Base-by-base conservation (phyloP, 2,329 filamentous ascomycete species). In the Exophiala calicioides region DNA sequence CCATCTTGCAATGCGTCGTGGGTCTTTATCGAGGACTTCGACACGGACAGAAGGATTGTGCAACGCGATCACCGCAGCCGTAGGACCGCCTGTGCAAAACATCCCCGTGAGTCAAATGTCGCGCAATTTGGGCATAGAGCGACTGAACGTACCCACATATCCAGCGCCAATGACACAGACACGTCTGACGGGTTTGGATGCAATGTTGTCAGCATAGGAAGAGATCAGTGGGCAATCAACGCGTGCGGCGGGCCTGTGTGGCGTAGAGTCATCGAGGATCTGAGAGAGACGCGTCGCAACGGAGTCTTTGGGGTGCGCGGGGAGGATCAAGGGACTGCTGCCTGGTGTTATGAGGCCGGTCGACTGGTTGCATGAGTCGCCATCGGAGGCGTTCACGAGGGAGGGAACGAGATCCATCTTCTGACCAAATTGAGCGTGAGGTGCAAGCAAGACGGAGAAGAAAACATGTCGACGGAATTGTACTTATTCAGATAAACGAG, bases 101-200 rank as follows among this genome's bases (percentile, higher is more conserved):
- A 44, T 9, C 2, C 20, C 21, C 16, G 23, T 29, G 36, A 38
- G 29, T 24, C 26, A 26, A 27, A 36, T 18, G 30, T 42, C 18
- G n/a, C 30, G 30, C 30, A n/a, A n/a, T n/a, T 13, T 35, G 24
- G 15, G 5, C 21, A 15, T 7, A 19, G 21, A 15, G 13, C 12
- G 29, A 30, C 73, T 12, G 24, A 36, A 39, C 82, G 60, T 74
- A 87, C 82, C 84, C 55, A 88, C 83, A 64, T 88, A 88, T 58
- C 85, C 85, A 57, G 85, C 85, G 38, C 85, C 85, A 53, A 88
- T 81, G 62, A 83, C 88, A 67, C 85, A 88, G 41, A 88, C 81
- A n/a, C 65, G 53, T 6, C 50, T 29, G 6, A 30, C 33, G 20
- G 38, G 34, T 6, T 41, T 36, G 3, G 35, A 34, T n/a, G 39